Evolutionary conservation across 169 alveolate species (phyloP), one percentile per base, ranked within the genome.

Genomic region (Cryptosporidium andersoni): DNA sequence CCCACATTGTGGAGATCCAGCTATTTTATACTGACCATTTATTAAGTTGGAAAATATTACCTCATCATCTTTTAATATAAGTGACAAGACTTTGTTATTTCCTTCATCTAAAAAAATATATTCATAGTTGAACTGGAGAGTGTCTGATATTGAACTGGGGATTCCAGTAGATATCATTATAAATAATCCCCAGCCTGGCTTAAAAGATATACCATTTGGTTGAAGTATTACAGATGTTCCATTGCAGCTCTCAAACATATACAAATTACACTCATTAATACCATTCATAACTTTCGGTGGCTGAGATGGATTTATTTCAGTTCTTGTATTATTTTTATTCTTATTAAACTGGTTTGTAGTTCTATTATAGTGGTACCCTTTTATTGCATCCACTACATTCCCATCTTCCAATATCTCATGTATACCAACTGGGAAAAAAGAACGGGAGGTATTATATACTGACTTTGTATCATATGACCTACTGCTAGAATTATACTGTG

Each of bases 1-100:
- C 9, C 85, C 85, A 43, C 85, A 74, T 36, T 74, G 85, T 7
- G 85, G 85, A 4, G 85, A 56, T 11, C 85, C 85, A 8, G 85
- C 85, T 9, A 74, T 52, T 7, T 66, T 9, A 60, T 40, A 56
- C 43, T 74, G 74, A 5, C 85, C 85, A 34, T 66, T 58, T 25
- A 62, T 68, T 42, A 58, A 66, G 43, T 74, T 74, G 42, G 63
- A 58, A 12, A 74, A 74, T 7, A 60, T 43, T 8, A 74, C 74
- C 7, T 66, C 60, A 7, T 74, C 85, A 51, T 74, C 60, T 12
- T 43, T 74, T 9, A 45, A 74, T 11, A 34, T 58, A 8, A 74
- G 60, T 9, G 74, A 42, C 7, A 74, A 52, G 4, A 74, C 85
- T 16, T 62, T 56, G 12, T 74, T 60, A 11, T 37, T 37, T 58